These are phyloP conservation scores for Theobroma cacao DNA, from an alignment of 345 rosid species.

Conservation along the genomic window DNA sequence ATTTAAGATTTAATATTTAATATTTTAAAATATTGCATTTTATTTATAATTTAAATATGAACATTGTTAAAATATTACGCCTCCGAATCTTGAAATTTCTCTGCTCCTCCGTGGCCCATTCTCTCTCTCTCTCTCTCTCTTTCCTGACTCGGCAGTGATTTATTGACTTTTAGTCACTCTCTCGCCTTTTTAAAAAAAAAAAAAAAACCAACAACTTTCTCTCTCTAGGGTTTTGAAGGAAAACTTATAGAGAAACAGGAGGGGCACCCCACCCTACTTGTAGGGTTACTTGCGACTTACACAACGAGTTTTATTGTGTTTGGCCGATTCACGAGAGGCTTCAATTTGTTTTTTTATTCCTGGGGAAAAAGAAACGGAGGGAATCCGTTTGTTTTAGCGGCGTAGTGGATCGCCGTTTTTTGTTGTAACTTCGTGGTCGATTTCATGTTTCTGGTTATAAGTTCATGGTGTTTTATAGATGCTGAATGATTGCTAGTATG, in stretches of 20 bases:
- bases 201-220: not conserved
- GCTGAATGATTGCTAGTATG: constrained; percentile 77
- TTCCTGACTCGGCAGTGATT: constrained; percentile 12
- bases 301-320: not conserved
- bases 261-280: not conserved
- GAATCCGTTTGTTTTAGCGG: not conserved
- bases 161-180: not conserved
- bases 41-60: no score
- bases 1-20: no score
- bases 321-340: not conserved
- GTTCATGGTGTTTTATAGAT: constrained; percentile 30
- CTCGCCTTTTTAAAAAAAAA: not conserved
- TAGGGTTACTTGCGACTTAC: not conserved
- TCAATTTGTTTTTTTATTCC: not conserved
- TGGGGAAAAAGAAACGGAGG: not conserved
- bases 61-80: no score
- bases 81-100: not conserved
- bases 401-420: not conserved
- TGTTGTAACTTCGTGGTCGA: not conserved
- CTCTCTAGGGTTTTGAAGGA: constrained; percentile 23
- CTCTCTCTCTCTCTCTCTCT: no score
- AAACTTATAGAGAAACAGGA: not conserved
- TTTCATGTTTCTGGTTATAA: constrained; percentile 5
- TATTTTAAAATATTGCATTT: no score
- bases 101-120: not conserved